Evolutionary conservation across 1,284 basidiomycete species (phyloP), one percentile per base, ranked within the genome.

Genomic region (Laetiporus sulphureus): DNA sequence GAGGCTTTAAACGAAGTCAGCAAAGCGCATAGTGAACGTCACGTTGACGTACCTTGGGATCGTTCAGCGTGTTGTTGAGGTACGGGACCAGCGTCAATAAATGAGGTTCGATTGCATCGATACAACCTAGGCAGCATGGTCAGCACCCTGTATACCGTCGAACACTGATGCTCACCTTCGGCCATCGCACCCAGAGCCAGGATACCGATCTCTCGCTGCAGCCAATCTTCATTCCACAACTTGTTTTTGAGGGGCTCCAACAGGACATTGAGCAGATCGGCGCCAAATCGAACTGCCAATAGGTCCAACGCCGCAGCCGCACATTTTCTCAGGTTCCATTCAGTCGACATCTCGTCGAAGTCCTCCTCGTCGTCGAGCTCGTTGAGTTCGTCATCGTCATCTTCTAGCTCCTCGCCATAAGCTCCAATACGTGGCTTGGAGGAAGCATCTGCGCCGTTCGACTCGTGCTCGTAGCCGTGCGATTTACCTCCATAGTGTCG

Each of bases 281-380:
- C 76, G 36, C 83, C 83, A 57, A 97, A 99, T 40, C 90, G 81
- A 21, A 98, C 91, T 1, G 94, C 93, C 50, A 99, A 80, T 15
- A 99, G 94, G 62, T 99, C 96, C 45, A 99, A 72, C 2, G 96
- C 96, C 0, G 96, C 96, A 0, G 96, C 96, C 1, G 92, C 92
- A 61, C 96, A 99, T 68, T 99, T 99, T 51, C 96, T 78, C 49
- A 99, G 70, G 65, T 99, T 99, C 96, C 96, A 99, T 62, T 98
- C 93, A 7, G 92, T 94, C n/a, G 89, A 84, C 69, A 90, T 89
- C 57, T 98, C 95, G 50, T 99, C 95, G 7, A 93, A 92, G 53
- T 94, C 92, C 47, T 94, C 91, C 30, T 93, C 89, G 44, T 90
- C 87, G 48, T 95, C 88, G 38, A 87, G 75, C 52, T 91, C 79